Percentiles rank a stretch among this genome's conserved stretches.
Conservation (phyloP, 305 asterid species). For the Plantago rigida region DNA sequence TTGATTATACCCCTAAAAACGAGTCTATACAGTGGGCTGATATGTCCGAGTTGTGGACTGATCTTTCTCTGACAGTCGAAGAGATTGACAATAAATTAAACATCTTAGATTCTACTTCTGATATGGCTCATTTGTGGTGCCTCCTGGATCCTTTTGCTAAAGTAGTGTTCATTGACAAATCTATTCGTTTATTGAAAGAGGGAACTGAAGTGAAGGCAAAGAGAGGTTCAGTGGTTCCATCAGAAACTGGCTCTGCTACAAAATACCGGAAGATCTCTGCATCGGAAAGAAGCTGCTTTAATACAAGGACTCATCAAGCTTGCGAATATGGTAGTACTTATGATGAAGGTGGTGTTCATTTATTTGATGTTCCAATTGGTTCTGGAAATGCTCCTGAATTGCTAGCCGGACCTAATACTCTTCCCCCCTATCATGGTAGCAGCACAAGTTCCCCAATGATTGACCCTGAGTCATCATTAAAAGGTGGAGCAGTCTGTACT, state of each 20-base stretch:
- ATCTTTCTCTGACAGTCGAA: conserved; percentile 44
- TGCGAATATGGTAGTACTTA: conserved; percentile 40
- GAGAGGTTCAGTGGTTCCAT: conserved; percentile 48
- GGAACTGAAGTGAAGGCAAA: conserved; percentile 63
- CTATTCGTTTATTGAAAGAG: conserved; percentile 63
- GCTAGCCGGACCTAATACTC: conserved; percentile 36
- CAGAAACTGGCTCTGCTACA: conserved; percentile 38
- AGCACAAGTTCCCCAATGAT: conserved; percentile 38
- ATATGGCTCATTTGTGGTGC: conserved; percentile 76
- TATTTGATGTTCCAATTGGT: conserved; percentile 59
- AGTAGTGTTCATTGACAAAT: conserved; percentile 77
- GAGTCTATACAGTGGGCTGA: conserved; percentile 63
- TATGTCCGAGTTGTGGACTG: conserved; percentile 61
- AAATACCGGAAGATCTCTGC: conserved; percentile 40
- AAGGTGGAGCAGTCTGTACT: conserved; percentile 28
- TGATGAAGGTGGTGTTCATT: conserved; percentile 34
- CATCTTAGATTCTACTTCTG: conserved; percentile 42
- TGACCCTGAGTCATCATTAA: conserved; percentile 32
- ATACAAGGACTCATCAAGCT: conserved; percentile 30
- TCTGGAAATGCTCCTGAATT: conserved; percentile 37
- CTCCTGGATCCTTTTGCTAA: conserved; percentile 89
- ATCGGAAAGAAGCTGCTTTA: conserved; percentile 33
- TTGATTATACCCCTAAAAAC: conserved; percentile 32
- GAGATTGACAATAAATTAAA: conserved; percentile 56
- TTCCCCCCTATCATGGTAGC: conserved; percentile 39